These are phyloP conservation scores for Pontederia paniculata DNA, from an alignment of 176 grass and related monocot species.

Conservation along the genomic window DNA sequence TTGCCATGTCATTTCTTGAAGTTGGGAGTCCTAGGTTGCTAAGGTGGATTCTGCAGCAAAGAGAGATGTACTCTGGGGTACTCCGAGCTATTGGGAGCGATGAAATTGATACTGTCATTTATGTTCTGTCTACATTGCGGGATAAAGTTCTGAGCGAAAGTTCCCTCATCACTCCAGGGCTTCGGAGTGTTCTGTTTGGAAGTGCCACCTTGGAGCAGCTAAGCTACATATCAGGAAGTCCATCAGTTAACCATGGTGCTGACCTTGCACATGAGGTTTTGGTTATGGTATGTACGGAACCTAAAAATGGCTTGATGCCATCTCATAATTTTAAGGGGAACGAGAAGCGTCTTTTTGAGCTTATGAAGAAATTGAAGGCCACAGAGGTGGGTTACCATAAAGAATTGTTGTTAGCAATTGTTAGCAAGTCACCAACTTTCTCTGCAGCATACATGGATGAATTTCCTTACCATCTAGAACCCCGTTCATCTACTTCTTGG, in stretches of 20 bases:
- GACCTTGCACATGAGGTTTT: constrained; percentile 70
- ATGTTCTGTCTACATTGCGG: constrained; percentile 47
- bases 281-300: constrained; percentile 75
- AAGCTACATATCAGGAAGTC: constrained; percentile 67
- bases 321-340: constrained; percentile 61
- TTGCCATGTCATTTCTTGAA: constrained; percentile 84
- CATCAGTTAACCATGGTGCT: constrained; percentile 35
- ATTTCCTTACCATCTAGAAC: constrained; percentile 74
- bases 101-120: constrained; percentile 45
- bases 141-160: constrained; percentile 59
- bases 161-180: constrained; percentile 62
- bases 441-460: constrained; percentile 73
- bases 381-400: constrained; percentile 53
- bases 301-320: constrained; percentile 83
- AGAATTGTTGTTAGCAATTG: constrained; percentile 59
- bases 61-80: constrained; percentile 72
- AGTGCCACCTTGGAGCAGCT: constrained; percentile 77
- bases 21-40: constrained; percentile 69
- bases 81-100: constrained; percentile 57
- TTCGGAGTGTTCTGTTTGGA: constrained; percentile 89
- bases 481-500: constrained; percentile 45
- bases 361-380: constrained; percentile 85
- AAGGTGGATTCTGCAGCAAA: constrained; percentile 83
- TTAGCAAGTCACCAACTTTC: constrained; percentile 45
- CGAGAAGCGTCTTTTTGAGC: constrained; percentile 64